A percentile compares a stretch with the other conserved stretches of the same genome.
These are phyloP conservation scores for Hippophae tibetana DNA, from an alignment of 306 rosid genomes.

Conservation along the genomic window DNA sequence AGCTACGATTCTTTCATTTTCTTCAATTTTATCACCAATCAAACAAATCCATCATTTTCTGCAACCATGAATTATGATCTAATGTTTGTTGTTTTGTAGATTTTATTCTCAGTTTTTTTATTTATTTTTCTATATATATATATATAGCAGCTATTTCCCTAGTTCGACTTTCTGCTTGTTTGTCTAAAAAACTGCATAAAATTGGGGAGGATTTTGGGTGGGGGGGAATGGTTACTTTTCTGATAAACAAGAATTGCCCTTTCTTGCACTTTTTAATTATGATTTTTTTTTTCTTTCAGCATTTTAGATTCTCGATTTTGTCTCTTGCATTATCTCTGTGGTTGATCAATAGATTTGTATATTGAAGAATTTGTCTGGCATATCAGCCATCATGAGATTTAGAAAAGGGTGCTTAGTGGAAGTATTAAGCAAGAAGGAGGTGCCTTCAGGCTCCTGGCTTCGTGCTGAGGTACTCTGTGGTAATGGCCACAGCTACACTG, in stretches of 20 bases:
- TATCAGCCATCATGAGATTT: constrained; percentile 17
- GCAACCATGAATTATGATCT: constrained; percentile 28
- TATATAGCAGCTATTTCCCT: constrained; percentile 8
- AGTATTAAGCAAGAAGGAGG: constrained; percentile 16
- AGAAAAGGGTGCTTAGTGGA: constrained; percentile 21
- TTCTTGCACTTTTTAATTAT: background rate
- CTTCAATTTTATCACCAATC: constrained; percentile 33
- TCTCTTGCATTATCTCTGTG: background rate
- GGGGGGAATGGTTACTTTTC: background rate
- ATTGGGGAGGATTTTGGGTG: background rate
- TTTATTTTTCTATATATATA: constrained; percentile 1
- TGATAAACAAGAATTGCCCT: background rate
- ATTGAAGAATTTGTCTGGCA: constrained; percentile 9
- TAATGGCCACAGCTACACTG: constrained; percentile 7
- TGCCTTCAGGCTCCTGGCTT: constrained; percentile 15
- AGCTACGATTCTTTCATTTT: constrained; percentile 18
- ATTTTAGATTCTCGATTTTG: constrained; percentile 9
- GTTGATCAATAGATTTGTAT: constrained; percentile 23
- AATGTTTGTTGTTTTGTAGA: constrained; percentile 14
- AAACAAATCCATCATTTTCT: constrained; percentile 25
- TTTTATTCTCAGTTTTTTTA: constrained; percentile 9
- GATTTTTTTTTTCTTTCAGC: background rate
- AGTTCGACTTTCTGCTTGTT: constrained; percentile 20
- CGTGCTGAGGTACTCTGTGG: constrained; percentile 3
- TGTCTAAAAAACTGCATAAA: constrained; percentile 9